Conservation (phyloP, 2,329 filamentous ascomycete genomes). For the Aspergillus proliferans region DNA sequence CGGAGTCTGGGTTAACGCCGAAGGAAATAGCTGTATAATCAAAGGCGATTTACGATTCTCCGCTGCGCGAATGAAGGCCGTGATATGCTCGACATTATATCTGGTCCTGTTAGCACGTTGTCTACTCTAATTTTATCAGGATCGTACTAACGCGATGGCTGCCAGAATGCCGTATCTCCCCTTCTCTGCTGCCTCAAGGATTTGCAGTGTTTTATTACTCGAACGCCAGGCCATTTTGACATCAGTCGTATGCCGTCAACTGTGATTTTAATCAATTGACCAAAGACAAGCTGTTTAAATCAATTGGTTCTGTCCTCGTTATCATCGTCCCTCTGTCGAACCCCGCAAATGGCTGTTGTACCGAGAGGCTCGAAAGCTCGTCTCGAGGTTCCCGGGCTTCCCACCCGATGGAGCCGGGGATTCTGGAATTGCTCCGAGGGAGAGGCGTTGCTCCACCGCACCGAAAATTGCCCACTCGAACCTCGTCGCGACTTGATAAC, state of each 20-base stretch:
- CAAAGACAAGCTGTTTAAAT: no score
- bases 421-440: neutral
- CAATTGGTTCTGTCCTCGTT: neutral
- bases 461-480: conserved; percentile 1
- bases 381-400: neutral
- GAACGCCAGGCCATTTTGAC: conserved; percentile 5
- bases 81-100: conserved; percentile 63
- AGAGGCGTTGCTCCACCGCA: neutral
- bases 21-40: conserved; percentile 65
- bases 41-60: conserved; percentile 60
- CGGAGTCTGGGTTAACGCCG: conserved; percentile 41
- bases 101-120: neutral
- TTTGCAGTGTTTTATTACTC: conserved; percentile 10
- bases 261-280: no score
- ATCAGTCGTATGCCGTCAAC: no score
- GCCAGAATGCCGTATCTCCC: conserved; percentile 53
- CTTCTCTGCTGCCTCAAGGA: conserved; percentile 10
- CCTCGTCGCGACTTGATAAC: conserved; percentile 6
- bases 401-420: neutral
- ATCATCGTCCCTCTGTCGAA: neutral
- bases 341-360: neutral
- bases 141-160: conserved; percentile 13
- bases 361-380: neutral
- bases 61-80: conserved; percentile 59
- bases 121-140: neutral